These are phyloP conservation scores for Pythium myriotylum DNA, from an alignment of 352 stramenopile species.

Conservation along the genomic window DNA sequence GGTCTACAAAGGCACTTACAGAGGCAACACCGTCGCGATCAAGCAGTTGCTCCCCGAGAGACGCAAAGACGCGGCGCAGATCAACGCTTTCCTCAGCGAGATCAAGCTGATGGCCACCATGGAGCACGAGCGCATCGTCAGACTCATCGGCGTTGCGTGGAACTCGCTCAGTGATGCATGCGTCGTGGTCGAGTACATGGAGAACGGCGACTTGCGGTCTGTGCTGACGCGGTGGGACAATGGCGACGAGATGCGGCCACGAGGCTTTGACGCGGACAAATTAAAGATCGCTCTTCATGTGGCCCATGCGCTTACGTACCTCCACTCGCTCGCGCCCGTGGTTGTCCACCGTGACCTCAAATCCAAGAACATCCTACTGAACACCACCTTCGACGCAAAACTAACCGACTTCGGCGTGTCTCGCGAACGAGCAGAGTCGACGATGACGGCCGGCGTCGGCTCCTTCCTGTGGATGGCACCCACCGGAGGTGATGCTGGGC, in stretches of 20 bases:
- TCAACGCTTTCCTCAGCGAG: constrained; percentile 43
- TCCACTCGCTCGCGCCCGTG: constrained; percentile 6
- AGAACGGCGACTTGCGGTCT: constrained; percentile 43
- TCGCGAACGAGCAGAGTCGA: constrained; percentile 6
- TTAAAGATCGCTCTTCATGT: constrained; percentile 4
- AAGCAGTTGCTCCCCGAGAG: constrained; percentile 43
- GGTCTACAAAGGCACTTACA: constrained; percentile 40
- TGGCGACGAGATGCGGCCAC: constrained; percentile 10
- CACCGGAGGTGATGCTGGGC: constrained; percentile 9
- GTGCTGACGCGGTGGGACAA: constrained; percentile 31
- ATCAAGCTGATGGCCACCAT: constrained; percentile 48
- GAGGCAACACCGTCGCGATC: constrained; percentile 35
- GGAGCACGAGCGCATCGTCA: constrained; percentile 27
- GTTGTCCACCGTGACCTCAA: constrained; percentile 13
- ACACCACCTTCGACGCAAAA: constrained; percentile 12
- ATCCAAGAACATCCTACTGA: constrained; percentile 11
- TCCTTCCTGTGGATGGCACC: constrained; percentile 5
- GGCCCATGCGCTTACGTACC: constrained; percentile 8
- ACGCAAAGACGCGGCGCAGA: constrained; percentile 31
- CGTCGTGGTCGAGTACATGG: constrained; percentile 15
- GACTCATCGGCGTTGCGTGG: constrained; percentile 9
- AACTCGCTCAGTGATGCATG: constrained; percentile 13
- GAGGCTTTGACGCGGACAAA: constrained; percentile 43
- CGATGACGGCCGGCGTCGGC: constrained; percentile 3
- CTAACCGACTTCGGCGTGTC: constrained; percentile 9